Evolutionary conservation across 257 asterid genomes (phyloP).

Genomic region (Nyctanthes arbortristis): DNA sequence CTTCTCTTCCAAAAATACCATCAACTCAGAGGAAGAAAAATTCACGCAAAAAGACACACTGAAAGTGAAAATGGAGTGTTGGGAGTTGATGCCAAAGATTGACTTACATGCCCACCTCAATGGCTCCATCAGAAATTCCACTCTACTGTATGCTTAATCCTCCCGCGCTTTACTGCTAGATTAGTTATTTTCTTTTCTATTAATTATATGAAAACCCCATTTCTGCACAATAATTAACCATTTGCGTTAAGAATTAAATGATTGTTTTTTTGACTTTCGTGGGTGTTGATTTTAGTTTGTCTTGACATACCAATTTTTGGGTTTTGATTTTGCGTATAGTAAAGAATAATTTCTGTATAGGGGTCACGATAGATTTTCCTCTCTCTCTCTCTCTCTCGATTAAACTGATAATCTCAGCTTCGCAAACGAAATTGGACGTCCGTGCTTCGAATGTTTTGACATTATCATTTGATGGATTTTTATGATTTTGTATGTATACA

Average conservation of each 20-base stretch:
- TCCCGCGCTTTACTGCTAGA: neutral
- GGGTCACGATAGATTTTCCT: no score
- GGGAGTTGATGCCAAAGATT: constrained; percentile 72
- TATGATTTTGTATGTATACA: constrained; percentile 36
- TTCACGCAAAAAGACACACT: neutral
- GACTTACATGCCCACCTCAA: constrained; percentile 93
- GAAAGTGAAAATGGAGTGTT: constrained; percentile 62
- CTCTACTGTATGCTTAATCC: constrained; percentile 55
- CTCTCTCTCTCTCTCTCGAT: no score
- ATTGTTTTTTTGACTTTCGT: neutral
- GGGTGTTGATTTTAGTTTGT: constrained; percentile 2
- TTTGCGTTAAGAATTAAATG: neutral
- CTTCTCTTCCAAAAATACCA: neutral
- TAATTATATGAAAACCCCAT: neutral
- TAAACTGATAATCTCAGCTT: no score
- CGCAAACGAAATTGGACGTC: no score
- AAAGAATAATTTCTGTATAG: no score
- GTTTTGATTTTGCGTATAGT: constrained; percentile 1
- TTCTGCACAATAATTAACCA: neutral
- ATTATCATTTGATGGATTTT: neutral
- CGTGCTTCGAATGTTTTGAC: no score
- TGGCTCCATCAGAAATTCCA: constrained; percentile 88
- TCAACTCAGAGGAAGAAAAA: neutral
- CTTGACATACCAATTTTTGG: neutral
- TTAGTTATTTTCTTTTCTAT: neutral